Evolutionary conservation across 2,329 filamentous ascomycete species (phyloP), one percentile per base, ranked within the genome.

Genomic region (Pseudocercospora eumusae): DNA sequence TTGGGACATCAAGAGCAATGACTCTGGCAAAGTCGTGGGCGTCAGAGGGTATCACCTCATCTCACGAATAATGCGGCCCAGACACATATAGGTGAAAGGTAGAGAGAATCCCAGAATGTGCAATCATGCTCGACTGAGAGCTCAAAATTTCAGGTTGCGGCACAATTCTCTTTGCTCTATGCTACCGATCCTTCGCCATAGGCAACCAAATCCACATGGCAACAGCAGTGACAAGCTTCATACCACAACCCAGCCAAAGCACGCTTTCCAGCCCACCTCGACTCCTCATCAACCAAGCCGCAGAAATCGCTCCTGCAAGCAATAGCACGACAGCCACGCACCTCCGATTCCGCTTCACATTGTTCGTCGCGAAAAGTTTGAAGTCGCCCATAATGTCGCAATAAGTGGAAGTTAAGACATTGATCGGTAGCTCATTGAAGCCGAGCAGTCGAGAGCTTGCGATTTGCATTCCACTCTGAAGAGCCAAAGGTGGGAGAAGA

Each of bases 401-500:
- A 68, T 84, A 83, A 42, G 83, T 73, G 60, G 79, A 82, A n/a
- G 83, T 85, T 42, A 84, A 70, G 9, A 85, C 83, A 53, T 81
- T 82, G 0, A 83, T 82, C 1, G 83, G 83, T 49, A 85, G 74
- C 70, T 84, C 83, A 59, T 81, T 81, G 67, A 81, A 82, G 8
- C 81, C 81, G 20, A 85, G 74, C 11, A 78, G 71, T 18, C 83
- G 76, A 36, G 78, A 81, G 36, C 75, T 75, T 20, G 82, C 81
- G 62, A 84, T 84, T 71, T 84, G 82, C 45, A 82, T 82, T 3
- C 81, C 82, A 53, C 77, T 78, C 68, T 85, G 82, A 66, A 84
- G 82, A 2, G 83, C 82, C 1, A 87, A 74, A 20, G 76, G 70
- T 1, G 75, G 75, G 6, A 79, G 63, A 8, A 84, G 72, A 1